Base-by-base conservation (phyloP, 768 basidiomycete genomes). In the Phylloporus scabripes region DNA sequence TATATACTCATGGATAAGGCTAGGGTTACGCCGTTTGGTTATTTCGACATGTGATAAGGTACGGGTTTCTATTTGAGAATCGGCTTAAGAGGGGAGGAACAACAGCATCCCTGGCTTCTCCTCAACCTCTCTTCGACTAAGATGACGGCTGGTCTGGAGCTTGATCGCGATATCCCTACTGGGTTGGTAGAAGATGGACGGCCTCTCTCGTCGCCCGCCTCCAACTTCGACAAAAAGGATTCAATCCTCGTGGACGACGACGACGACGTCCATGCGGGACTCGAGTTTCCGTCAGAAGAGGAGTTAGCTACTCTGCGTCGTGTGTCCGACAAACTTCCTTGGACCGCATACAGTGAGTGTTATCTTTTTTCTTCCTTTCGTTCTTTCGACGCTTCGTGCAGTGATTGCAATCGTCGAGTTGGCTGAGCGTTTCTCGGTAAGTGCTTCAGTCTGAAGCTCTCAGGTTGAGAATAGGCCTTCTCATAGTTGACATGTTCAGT, bases 401-500 rank as follows among this genome's bases (percentile, higher is more conserved):
- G 81, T 83, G 45, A 82, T 87, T 45, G 83, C 82, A 9, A 24
- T 82, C 28, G 72, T 85, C 26, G 85, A 87, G 62, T 65, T 85
- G 36, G 83, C 82, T 4, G 87, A 88, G 60, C 80, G 86, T 12
- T 88, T 88, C 67, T 87, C 85, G 34, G 78, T 81, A 53, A 42
- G 74, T 62, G 9, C 17, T 41, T 20, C 24, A 6, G 45, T 21
- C 1, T 11, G 28, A 3, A 29, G 9, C 28, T 29, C 28, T 2
- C n/a, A 3, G 20, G 9, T 45, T 5, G 23, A 31, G 15, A n/a
- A 31, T 7, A 8, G 6, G 6, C n/a, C n/a, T n/a, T n/a, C n/a
- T n/a, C n/a, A n/a, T n/a, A n/a, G n/a, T n/a, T 49, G 21, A 28
- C 32, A 10, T 43, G n/a, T 12, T 29, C 31, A 52, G 79, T 81